These are phyloP conservation scores for Purshia tridentata DNA, from an alignment of 306 rosid genomes.

Conservation along the genomic window DNA sequence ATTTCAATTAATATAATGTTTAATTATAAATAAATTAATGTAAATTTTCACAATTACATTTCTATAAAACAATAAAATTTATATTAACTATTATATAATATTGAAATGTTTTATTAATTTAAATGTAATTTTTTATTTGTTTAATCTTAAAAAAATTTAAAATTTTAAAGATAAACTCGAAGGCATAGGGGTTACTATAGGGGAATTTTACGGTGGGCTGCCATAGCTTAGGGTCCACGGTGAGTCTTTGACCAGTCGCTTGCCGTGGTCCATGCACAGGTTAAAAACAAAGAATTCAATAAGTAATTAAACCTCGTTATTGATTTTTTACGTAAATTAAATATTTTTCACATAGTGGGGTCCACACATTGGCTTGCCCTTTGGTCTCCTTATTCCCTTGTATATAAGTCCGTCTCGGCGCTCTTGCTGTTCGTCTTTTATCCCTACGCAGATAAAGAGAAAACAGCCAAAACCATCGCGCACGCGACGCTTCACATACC, in stretches of 20 bases:
- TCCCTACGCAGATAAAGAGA: not conserved
- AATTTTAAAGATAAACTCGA: too few species aligned
- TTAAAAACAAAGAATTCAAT: not conserved
- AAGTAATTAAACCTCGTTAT: not conserved
- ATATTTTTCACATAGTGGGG: not conserved
- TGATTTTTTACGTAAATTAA: too few species aligned
- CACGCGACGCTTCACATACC: not conserved
- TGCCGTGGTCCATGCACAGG: not conserved
- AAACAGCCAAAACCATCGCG: not conserved
- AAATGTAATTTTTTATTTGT: too few species aligned
- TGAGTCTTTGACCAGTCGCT: not conserved
- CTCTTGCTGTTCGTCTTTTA: not conserved
- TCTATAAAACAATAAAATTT: too few species aligned
- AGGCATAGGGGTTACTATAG: too few species aligned
- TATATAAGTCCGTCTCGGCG: slow-evolving; percentile 1
- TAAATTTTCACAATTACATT: too few species aligned
- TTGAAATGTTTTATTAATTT: too few species aligned
- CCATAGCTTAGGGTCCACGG: not conserved
- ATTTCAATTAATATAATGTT: too few species aligned
- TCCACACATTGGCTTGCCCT: not conserved
- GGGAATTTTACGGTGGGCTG: too few species aligned
- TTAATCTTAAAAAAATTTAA: too few species aligned
- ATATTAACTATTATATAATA: too few species aligned
- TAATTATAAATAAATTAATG: too few species aligned
- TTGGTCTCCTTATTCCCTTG: not conserved